phyloP scores from a whole-genome alignment of 257 asterid species.

The Striga asiatica region DNA sequence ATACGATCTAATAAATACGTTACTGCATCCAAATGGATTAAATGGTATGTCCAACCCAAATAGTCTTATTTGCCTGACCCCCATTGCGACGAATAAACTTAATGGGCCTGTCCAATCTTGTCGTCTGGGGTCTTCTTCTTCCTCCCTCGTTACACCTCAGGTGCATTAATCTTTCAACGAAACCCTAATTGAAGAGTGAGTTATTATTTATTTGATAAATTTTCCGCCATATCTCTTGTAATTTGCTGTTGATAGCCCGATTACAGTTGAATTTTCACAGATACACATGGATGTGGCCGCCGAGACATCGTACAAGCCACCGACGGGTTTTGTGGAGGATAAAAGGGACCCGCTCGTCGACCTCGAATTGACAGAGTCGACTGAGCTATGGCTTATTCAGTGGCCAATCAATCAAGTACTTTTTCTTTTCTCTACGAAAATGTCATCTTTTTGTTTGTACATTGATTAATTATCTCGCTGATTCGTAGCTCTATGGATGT shows the following conservation, averaged over 20 bases:
- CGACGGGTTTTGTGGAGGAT: slow-evolving; percentile 33
- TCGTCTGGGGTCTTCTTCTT: too few species aligned
- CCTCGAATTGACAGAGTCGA: slow-evolving; percentile 28
- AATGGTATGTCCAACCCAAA: too few species aligned
- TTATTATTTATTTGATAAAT: too few species aligned
- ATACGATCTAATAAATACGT: too few species aligned
- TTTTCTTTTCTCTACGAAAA: neutral
- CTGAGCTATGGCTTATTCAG: slow-evolving; percentile 61
- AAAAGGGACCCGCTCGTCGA: slow-evolving; percentile 39
- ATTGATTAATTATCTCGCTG: too few species aligned
- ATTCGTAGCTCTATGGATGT: neutral
- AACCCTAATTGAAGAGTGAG: neutral
- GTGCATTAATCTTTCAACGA: too few species aligned
- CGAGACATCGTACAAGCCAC: slow-evolving; percentile 24
- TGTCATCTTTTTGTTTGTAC: too few species aligned
- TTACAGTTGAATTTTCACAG: neutral
- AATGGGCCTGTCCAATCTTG: too few species aligned
- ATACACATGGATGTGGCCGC: slow-evolving; percentile 2
- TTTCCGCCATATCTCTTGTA: neutral
- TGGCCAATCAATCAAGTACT: slow-evolving; percentile 44
- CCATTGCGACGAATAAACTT: too few species aligned
- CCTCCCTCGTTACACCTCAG: too few species aligned
- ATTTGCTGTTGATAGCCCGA: neutral
- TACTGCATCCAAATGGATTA: too few species aligned
- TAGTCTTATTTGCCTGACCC: too few species aligned